phyloP scores from a whole-genome alignment of 257 asterid species.

The Penstemon barbatus region DNA sequence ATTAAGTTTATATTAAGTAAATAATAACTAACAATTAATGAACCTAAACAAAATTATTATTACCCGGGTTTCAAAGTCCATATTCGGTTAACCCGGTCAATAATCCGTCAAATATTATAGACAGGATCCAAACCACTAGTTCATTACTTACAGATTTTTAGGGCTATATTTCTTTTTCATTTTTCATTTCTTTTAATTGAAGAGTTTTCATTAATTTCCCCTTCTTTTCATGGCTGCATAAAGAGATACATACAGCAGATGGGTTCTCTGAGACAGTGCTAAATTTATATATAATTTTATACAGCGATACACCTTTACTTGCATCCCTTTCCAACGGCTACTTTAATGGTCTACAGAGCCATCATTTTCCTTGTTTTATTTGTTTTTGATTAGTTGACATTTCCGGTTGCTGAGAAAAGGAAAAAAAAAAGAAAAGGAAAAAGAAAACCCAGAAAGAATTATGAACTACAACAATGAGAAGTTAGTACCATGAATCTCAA shows the following conservation, averaged over 20 bases:
- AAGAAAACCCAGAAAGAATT: slow-evolving; percentile 1
- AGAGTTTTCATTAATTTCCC: background rate
- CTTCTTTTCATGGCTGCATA: background rate
- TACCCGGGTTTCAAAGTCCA: background rate
- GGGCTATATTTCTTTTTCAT: slow-evolving; percentile 24
- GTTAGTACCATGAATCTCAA: slow-evolving; percentile 42
- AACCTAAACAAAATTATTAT: background rate
- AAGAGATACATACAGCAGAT: slow-evolving; percentile 18
- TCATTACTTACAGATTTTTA: slow-evolving; percentile 25
- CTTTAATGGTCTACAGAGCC: slow-evolving; percentile 15
- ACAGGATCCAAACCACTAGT: slow-evolving; percentile 27
- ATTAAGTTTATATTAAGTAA: too few species aligned
- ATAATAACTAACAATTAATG: too few species aligned
- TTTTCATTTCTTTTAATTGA: background rate
- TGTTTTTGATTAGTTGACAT: slow-evolving; percentile 12
- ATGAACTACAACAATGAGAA: slow-evolving; percentile 50
- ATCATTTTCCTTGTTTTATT: background rate
- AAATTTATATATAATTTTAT: background rate
- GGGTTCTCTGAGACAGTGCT: slow-evolving; percentile 32
- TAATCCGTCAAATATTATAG: slow-evolving; percentile 22
- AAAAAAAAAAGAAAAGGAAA: background rate
- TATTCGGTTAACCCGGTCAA: slow-evolving; percentile 24
- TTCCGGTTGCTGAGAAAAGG: slow-evolving; percentile 18
- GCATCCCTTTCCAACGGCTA: slow-evolving; percentile 33
- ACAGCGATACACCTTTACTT: background rate